Base-by-base conservation (phyloP, 2,329 filamentous ascomycete genomes). In the Claviceps africana region DNA sequence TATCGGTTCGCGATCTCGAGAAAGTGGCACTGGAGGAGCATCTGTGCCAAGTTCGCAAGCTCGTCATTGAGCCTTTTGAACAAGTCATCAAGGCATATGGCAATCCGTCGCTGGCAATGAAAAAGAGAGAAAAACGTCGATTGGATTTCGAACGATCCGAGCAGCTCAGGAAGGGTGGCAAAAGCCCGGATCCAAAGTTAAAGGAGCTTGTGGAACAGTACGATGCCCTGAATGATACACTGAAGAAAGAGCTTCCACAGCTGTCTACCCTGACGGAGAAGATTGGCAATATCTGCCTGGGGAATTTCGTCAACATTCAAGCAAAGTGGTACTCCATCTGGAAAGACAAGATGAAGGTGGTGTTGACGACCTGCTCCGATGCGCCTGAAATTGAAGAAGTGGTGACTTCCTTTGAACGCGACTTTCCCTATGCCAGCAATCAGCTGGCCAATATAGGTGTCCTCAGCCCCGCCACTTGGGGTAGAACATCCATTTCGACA, bases 61-160 rank as follows among this genome's bases (percentile, higher is more conserved):
- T 84, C 60, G 88, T 95, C 48, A 88, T 95, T 56, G 84, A 90
- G 58, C 91, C 88, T 1, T 88, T 94, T 66, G 78, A 87, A 58
- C 77, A 79, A 46, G 77, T 90, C 31, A 85, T 93, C 64, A 83
- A 86, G 61, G 76, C 88, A 9, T 90, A 95, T 61, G 83, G 86
- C 51, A 86, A 87, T 37, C 89, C 91, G 2, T 86, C 89, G 48
- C 79, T 89, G 54, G 85, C 93, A 4, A 95, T 97, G 81, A 87
- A 89, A 64, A 95, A 97, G 71, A 85, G 93, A 25, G 85, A 90
- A 60, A 97, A 97, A 72, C 84, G 88, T n/a, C 79, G 94, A 15
- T 72, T 91, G 17, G 89, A 96, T 63, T 97, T 87, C 66, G 88
- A 91, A 57, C 86, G 86, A 59, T 88, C 81, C 59, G 83, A 87